These are phyloP conservation scores for Vitis hybrid DNA, from an alignment of 177 flowering plant species.

Conservation along the genomic window DNA sequence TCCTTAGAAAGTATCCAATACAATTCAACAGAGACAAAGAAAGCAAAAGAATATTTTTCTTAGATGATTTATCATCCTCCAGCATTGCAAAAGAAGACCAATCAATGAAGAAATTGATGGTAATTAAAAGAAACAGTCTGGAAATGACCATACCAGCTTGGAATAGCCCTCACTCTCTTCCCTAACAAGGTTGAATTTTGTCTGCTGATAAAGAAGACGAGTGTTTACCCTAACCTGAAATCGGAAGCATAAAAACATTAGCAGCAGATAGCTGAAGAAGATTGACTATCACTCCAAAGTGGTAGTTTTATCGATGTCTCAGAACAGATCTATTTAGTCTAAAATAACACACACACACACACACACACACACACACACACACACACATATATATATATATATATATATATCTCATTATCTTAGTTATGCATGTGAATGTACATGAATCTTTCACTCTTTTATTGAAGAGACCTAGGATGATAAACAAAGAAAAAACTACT, in stretches of 20 bases:
- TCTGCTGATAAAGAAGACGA: slow-evolving; percentile 98
- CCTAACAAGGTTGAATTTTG: slow-evolving; percentile 94
- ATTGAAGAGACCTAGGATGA: neutral
- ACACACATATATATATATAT: no score
- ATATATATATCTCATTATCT: no score
- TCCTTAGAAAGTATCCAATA: neutral
- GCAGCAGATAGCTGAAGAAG: neutral
- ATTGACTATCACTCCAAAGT: no score
- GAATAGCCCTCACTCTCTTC: slow-evolving; percentile 99
- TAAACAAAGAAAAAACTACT: no score
- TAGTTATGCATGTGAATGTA: neutral
- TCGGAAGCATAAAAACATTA: slow-evolving; percentile 13
- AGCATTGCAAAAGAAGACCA: neutral
- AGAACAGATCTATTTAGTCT: no score
- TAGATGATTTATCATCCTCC: neutral
- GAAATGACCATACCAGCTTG: slow-evolving; percentile 69
- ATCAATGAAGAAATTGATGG: neutral
- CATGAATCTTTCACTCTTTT: neutral
- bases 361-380: no score
- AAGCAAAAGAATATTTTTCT: neutral
- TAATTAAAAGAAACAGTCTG: neutral
- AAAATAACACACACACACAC: no score
- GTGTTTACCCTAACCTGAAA: slow-evolving; percentile 94
- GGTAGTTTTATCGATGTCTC: no score
- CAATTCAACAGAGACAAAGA: neutral